Evolutionary conservation across 805 yeast genomes (phyloP).

Genomic region (Candida loeiensis): DNA sequence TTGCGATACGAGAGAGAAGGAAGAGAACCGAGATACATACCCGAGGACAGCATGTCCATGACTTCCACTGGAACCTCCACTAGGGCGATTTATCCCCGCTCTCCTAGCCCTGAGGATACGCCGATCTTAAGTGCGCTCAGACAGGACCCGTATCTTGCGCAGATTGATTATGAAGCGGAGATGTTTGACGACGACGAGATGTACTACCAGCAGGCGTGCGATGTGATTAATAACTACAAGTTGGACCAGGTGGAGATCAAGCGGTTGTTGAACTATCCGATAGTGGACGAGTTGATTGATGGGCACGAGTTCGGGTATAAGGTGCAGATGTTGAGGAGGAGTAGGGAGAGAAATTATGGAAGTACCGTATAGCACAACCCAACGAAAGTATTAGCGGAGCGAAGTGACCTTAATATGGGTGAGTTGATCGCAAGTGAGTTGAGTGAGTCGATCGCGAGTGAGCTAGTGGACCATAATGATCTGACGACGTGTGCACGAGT

Average conservation of each 20-base stretch:
- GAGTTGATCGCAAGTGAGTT: no score
- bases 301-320: constrained; percentile 42
- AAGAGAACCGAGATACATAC: neutral
- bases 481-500: no score
- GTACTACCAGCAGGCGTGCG: constrained; percentile 30
- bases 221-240: constrained; percentile 29
- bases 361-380: constrained; percentile 25
- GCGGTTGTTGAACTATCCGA: constrained; percentile 38
- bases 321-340: constrained; percentile 35
- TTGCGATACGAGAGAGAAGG: no score
- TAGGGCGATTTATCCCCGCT: constrained; percentile 25
- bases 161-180: constrained; percentile 30
- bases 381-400: no score
- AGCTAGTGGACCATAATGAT: no score
- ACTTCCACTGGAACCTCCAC: constrained; percentile 29
- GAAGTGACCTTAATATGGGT: no score
- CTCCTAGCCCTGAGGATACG: constrained; percentile 15
- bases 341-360: constrained; percentile 24
- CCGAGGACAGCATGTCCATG: constrained; percentile 18
- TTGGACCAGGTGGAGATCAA: constrained; percentile 34
- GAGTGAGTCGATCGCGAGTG: no score
- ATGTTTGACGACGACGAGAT: constrained; percentile 37
- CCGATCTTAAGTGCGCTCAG: constrained; percentile 7
- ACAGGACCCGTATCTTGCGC: constrained; percentile 10
- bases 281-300: constrained; percentile 38